Base-by-base conservation (phyloP, 2,329 filamentous ascomycete genomes). In the Calonectria pseudoturangicola region DNA sequence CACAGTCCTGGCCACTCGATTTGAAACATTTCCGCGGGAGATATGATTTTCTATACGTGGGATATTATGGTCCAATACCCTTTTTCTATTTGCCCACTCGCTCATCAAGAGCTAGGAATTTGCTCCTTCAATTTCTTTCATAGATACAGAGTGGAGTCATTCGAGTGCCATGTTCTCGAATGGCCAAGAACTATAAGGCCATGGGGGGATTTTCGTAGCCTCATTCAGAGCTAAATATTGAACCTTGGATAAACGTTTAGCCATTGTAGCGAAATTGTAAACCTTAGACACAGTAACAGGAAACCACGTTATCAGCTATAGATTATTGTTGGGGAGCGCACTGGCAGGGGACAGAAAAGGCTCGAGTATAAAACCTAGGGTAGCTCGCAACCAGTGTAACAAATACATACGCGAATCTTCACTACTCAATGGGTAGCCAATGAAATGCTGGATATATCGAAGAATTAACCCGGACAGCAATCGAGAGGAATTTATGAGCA, bases 31-130 rank as follows among this genome's bases (percentile, higher is more conserved):
- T 56, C 7, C 18, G 30, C 18, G 10, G 18, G 6, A 2, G 16
- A 36, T 12, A 36, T 3, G 8, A 36, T 36, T 51, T 7, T 16
- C 36, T 41, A 21, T 15, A n/a, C 50, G 51, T 39, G 51, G 30
- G 51, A 41, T 39, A 60, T 60, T 60, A 60, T 60, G 21, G 21
- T 41, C 54, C 54, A 60, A 41, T 58, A 3, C n/a, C 54, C 13
- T 58, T 41, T 60, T 36, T 18, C 13, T 21, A 27, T 18, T 18
- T 13, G 12, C 36, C 54, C 21, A 18, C 33, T 36, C 8, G 54
- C 21, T 41, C 16, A 9, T 8, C 2, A 25, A n/a, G 13, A 9
- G 13, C 25, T 18, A 9, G 25, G 12, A 27, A 39, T 41, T 16
- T 36, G 16, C 30, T 16, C 33, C 33, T 60, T 48, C 54, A 41